Conservation (phyloP, 2,329 filamentous ascomycete genomes). For the Penicillium corylophilum region DNA sequence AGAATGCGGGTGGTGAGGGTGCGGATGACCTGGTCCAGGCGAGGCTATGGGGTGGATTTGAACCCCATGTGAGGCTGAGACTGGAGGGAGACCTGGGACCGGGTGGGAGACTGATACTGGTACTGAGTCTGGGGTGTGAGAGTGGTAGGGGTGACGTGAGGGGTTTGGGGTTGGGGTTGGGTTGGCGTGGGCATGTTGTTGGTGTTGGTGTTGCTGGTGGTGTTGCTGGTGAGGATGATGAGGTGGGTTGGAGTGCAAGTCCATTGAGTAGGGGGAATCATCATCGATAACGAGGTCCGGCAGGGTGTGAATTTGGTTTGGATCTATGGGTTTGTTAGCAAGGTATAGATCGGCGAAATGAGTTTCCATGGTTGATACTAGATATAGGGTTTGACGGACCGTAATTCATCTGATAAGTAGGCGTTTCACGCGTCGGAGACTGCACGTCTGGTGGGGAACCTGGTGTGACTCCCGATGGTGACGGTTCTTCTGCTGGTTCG, state of each 20-base stretch:
- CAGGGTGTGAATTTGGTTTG: conserved; percentile 25
- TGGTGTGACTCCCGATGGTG: conserved; percentile 20
- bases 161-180: not conserved
- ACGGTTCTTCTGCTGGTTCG: conserved; percentile 29
- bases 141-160: conserved; percentile 10
- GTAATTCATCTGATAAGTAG: conserved; percentile 11
- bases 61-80: no score
- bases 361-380: no score
- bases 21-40: not conserved
- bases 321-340: conserved; percentile 14
- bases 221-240: not conserved
- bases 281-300: conserved; percentile 30
- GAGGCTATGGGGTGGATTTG: not conserved
- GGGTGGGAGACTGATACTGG: not conserved
- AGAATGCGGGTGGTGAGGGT: not conserved
- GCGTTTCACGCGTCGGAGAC: conserved; percentile 26
- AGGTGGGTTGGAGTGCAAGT: conserved; percentile 10
- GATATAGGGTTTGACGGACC: conserved; percentile 1
- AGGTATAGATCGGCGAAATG: not conserved
- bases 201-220: not conserved
- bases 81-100: not conserved
- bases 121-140: not conserved
- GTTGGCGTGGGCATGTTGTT: not conserved
- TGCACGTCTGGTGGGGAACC: conserved; percentile 31
- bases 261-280: conserved; percentile 19